These are phyloP conservation scores for Tympanopsis confertula DNA, from an alignment of 2,329 filamentous ascomycete species.

Conservation along the genomic window DNA sequence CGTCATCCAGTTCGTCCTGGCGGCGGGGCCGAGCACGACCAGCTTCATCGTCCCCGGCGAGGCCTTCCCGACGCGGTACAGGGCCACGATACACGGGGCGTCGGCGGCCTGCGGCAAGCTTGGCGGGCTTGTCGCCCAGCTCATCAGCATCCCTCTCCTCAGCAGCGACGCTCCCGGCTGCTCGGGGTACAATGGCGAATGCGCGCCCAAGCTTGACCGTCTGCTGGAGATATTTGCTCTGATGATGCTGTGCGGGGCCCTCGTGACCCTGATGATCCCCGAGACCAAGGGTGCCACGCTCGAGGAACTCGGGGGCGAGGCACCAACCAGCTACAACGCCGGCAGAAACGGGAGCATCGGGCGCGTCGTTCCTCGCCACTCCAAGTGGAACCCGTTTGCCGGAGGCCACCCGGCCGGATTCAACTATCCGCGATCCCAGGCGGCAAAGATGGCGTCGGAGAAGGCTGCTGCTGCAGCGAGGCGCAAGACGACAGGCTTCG, in stretches of 20 bases:
- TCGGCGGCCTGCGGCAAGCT: constrained; percentile 57
- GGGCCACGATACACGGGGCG: constrained; percentile 51
- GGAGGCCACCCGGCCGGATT: constrained; percentile 41
- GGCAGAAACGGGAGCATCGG: constrained; percentile 37
- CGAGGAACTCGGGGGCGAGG: constrained; percentile 58
- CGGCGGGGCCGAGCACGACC: constrained; percentile 42
- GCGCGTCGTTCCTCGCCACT: constrained; percentile 12
- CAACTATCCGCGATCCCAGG: constrained; percentile 23
- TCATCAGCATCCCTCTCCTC: constrained; percentile 51
- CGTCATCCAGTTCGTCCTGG: constrained; percentile 51
- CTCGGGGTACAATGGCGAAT: constrained; percentile 32
- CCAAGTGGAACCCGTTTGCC: constrained; percentile 31
- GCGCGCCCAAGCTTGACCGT: constrained; percentile 52
- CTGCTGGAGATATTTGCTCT: constrained; percentile 69
- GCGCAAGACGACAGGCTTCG: no score
- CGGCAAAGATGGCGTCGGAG: background rate
- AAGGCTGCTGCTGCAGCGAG: no score
- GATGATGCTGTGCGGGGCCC: constrained; percentile 65
- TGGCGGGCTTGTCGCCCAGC: constrained; percentile 56
- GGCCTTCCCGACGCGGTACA: constrained; percentile 52
- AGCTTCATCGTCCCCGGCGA: constrained; percentile 56
- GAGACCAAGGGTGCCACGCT: constrained; percentile 67
- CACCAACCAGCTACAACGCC: constrained; percentile 43
- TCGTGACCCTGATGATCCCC: constrained; percentile 62
- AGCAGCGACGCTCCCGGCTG: constrained; percentile 41